Evolutionary conservation across 83 land plant genomes (phyloP), one percentile per base, ranked within the genome.

Genomic region (Picea mariana): DNA sequence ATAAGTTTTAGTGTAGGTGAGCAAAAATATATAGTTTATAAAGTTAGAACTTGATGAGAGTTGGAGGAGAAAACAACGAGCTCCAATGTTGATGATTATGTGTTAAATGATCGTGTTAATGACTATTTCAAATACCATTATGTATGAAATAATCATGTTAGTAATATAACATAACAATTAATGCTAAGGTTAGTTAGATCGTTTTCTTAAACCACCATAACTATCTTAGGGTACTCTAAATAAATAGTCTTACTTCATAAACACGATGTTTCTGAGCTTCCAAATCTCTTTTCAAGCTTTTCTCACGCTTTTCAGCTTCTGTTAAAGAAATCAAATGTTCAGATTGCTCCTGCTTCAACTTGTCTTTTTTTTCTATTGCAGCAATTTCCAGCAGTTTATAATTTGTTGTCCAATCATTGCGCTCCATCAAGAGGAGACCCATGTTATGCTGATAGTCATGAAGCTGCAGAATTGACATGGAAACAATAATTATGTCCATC

Each of bases 401-500:
- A 66, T 91, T 88, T 61, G 88, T 44, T 31, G 84, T 72, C 91
- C 87, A 87, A 0, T 89, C 91, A 38, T 95, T 93, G 77, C 88
- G 86, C 80, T 95, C 95, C 63, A 95, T 87, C 12, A 95, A 81
- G 11, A 95, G 88, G 83, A 95, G 84, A 23, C 97, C 97, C 97
- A 95, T 93, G 52, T 90, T 90, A 67, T 93, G 89, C 80, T 95
- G 95, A 49, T 93, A 95, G 60, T 95, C 92, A 80, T 80, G 86
- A 3, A 95, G 89, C 97, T 95, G 93, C 80, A 31, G 26, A n/a
- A 34, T 40, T 6, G 0, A 40, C 44, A 40, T 40, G 44, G 44
- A 40, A 40, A 40, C 44, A 40, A 40, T 40, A 6, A 4, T 40
- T 40, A 40, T 0, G 44, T 40, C 6, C 44, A 40, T 40, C 44